Percentiles rank a stretch among this genome's conserved stretches.
These are phyloP conservation scores for Cystobasidium tubakii DNA, from an alignment of 768 basidiomycete species.

Conservation along the genomic window DNA sequence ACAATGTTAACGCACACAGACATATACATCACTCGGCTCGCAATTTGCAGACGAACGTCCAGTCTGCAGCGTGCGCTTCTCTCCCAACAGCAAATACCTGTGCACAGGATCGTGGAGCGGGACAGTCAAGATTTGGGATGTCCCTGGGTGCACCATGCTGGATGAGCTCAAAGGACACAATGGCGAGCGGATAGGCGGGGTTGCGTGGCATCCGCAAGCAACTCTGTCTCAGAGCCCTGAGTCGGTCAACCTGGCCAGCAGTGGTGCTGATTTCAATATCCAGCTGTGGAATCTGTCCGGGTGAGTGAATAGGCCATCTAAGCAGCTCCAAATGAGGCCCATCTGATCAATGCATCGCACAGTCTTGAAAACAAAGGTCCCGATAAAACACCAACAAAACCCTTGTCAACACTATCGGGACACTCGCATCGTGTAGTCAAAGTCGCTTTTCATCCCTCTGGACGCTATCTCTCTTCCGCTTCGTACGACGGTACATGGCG, in stretches of 20 bases:
- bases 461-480: conserved; percentile 84
- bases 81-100: conserved; percentile 79
- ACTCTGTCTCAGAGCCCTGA: conserved; percentile 62
- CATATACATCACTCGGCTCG: conserved; percentile 85
- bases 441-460: conserved; percentile 93
- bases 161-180: conserved; percentile 75
- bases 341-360: not conserved
- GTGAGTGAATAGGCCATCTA: conserved; percentile 53
- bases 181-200: conserved; percentile 82
- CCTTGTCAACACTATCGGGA: conserved; percentile 77
- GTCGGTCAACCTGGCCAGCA: conserved; percentile 78
- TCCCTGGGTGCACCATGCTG: conserved; percentile 78
- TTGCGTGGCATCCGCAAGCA: conserved; percentile 95
- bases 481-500: conserved; percentile 97
- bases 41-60: conserved; percentile 97
- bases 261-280: conserved; percentile 77
- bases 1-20: too few relatives aligned
- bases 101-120: conserved; percentile 97
- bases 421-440: conserved; percentile 87
- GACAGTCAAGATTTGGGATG: conserved; percentile 87
- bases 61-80: conserved; percentile 85
- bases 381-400: conserved; percentile 61
- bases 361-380: conserved; percentile 19
- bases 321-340: not conserved
- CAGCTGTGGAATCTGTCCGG: conserved; percentile 82